Evolutionary conservation across 306 rosid species (phyloP), one percentile per base, ranked within the genome.

Genomic region (Quercus wislizeni): DNA sequence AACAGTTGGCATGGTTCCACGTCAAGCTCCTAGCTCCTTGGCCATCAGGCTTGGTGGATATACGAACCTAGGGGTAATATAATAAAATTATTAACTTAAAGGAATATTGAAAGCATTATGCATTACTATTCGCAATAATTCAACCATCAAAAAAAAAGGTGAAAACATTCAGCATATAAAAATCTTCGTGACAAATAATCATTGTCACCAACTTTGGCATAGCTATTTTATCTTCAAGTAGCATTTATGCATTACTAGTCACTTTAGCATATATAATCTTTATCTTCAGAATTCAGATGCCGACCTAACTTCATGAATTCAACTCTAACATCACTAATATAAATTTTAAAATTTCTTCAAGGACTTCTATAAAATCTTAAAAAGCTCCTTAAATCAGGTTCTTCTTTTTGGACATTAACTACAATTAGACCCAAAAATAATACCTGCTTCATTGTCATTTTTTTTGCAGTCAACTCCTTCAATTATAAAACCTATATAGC

Each of bases 1-100:
- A 88, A 82, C 99, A 95, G 61, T 86, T 95, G 74, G 93, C 97
- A 86, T 95, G 99, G 86, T 93, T 88, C 99, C 99, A 95, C 74
- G 88, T 81, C 88, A 92, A 82, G 43, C 96, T 78, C 85, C 76
- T 95, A 73, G 99, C 76, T 82, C 97, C 97, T 80, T 89, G 86
- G 82, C 92, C 97, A 31, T 90, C 90, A 69, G 92, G 93, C 79
- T 90, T 92, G 51, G 87, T 65, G 27, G 97, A 95, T 85, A 95
- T 78, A 43, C 99, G 99, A 79, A 90, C 89, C 99, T 94, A 76
- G 68, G 63, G 81, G 70, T 35, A 51, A 49, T 72, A 80, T 71
- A 74, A 20, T 28, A 20, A 80, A 71, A 15, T 69, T 63, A 73
- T 82, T 74, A 46, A 78, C 59, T 56, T 79, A 80, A 76, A 83